Evolutionary conservation across 805 yeast species (phyloP), one percentile per base, ranked within the genome.

Genomic region (Metschnikowia amazonensis): DNA sequence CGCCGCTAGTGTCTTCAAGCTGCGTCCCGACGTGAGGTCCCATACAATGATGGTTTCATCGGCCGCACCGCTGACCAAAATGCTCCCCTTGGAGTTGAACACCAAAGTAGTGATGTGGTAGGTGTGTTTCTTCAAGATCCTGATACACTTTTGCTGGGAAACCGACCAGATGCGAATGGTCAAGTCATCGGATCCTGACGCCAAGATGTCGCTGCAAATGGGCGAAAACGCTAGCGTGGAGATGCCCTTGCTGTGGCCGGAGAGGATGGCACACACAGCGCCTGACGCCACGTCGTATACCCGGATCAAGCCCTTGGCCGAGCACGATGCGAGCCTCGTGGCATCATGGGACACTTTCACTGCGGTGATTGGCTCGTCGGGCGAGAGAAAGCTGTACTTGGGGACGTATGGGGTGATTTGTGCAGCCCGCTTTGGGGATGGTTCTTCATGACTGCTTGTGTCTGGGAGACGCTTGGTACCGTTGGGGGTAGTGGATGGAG

Each of bases 41-140:
- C 99, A 92, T 2, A 92, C 75, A 42, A 90, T 77, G 13, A 94
- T 82, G 42, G 92, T 88, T 60, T 92, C 98, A 64, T 92, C 99
- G 42, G 94, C 80, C 1, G 95, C 81, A 0, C 96, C 95, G 35
- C 90, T 79, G 20, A 86, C 80, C 13, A 94, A 61, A 18, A 94
- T 63, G 50, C 88, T 86, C 0, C 97, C 96, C 60, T 83, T 84
- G 32, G 71, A 63, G 51, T 80, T 86, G 68, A 82, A 92, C 43
- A 73, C 73, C 4, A 89, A 64, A n/a, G 84, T 71, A 1, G 87
- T 82, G 9, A 89, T 87, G 47, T 88, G 92, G 51, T 82, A 92
- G 0, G 96, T 88, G 59, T 92, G 99, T 5, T 95, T 90, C 42
- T 74, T 69, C 27, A 89, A 65, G 5, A 77, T 63, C 42, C 72